Evolutionary conservation across 306 rosid genomes (phyloP), one percentile per base, ranked within the genome.

Genomic region (Rosa chinensis): DNA sequence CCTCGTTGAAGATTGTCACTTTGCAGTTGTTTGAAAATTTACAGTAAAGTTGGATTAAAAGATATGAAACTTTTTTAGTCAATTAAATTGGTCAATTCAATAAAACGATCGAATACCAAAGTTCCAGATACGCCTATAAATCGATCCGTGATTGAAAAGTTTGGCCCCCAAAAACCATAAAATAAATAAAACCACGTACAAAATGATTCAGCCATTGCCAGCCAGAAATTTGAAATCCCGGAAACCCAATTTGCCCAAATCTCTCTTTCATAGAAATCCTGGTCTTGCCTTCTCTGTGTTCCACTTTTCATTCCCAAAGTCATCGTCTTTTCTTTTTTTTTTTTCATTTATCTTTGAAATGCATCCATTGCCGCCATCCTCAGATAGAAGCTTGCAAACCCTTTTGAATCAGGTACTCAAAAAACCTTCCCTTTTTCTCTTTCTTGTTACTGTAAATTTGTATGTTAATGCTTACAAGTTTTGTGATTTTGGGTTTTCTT

Each of bases 381-480:
- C 23, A 66, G 23, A 7, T 39, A 66, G 52, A 56, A 55, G 32
- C 67, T 55, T n/a, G 50, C 67, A 13, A 10, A 55, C 50, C 66
- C 77, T 18, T 73, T 53, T 73, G 66, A 52, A 12, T 74, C 67
- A 53, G 67, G 67, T 55, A 55, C n/a, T 14, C 17, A 18, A 45
- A 20, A 48, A 32, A 7, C 45, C 13, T 44, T 7, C 58, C 8
- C 17, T 17, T 17, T 52, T 10, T 52, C 48, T 18, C 64, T 35
- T 17, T 18, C 25, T 66, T 18, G 10, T 8, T 21, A 2, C 8
- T 43, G 45, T 43, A 18, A n/a, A 48, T 48, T 48, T 10, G 0
- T 10, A 48, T 13, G 63, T 20, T 8, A 66, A 66, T 66, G 3
- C 16, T 10, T 49, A 8, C 16, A 52, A 52, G 66, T 5, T 35